Evolutionary conservation across 495 filamentous ascomycete species (phyloP), one percentile per base, ranked within the genome.

Genomic region (Annulohypoxylon bovei): DNA sequence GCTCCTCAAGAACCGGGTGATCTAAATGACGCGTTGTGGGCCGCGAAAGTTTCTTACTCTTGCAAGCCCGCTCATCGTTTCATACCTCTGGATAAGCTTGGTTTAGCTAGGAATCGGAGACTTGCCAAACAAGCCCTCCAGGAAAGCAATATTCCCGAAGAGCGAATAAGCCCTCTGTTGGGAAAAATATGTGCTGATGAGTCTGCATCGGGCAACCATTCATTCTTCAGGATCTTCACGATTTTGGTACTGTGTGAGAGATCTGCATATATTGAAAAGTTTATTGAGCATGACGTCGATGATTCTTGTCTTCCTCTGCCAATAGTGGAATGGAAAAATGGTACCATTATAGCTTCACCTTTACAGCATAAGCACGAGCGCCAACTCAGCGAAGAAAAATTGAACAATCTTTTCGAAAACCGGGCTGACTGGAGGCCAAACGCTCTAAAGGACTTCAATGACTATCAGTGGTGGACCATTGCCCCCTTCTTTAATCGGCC

Each of bases 301-400:
- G 67, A 69, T 14, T 56, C 59, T 33, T 64, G 40, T 20, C 67
- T 69, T 33, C 67, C 67, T 9, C 16, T 69, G 7, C 67, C 60
- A n/a, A 37, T 0, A 1, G 7, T 69, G 16, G 32, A 46, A 42
- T 33, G 53, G 50, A 40, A 16, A 2, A 27, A 44, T 6, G 18
- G 0, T 11, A 37, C 62, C 25, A n/a, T n/a, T n/a, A 18, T 0
- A 11, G 30, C 50, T 27, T 6, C 1, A 1, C 28, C 8, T 3
- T 11, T 53, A 7, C 39, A 42, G 25, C n/a, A 44, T 14, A 23
- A 30, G 4, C 3, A 8, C 1, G 9, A 46, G 1, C 11, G 18
- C 5, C 11, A 37, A 23, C 23, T 69, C 2, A 44, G 14, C 0
- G 0, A 18, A 0, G 14, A 39, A 0, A 28, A 1, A 3, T 20